phyloP scores from a whole-genome alignment of 2,329 filamentous ascomycete species.

The Gaeumannomyces tritici region DNA sequence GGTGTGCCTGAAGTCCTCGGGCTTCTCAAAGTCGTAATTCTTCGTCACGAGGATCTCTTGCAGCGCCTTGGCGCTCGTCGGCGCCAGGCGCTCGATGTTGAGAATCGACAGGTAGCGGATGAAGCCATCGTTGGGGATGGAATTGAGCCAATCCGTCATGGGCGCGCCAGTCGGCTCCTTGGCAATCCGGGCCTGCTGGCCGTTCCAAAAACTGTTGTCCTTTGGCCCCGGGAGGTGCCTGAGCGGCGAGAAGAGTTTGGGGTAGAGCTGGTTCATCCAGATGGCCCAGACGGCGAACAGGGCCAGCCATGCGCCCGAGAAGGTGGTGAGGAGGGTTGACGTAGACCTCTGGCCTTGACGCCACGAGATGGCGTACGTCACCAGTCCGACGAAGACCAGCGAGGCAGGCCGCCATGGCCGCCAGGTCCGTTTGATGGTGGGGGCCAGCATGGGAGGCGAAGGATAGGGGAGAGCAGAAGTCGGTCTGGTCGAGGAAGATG shows the following conservation, averaged over 20 bases:
- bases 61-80: slow-evolving; percentile 55
- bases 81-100: slow-evolving; percentile 53
- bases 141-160: slow-evolving; percentile 35
- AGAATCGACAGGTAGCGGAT: slow-evolving; percentile 56
- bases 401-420: slow-evolving; percentile 11
- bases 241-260: slow-evolving; percentile 39
- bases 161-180: slow-evolving; percentile 31
- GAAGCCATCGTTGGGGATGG: slow-evolving; percentile 56
- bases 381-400: slow-evolving; percentile 9
- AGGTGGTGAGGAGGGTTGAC: slow-evolving; percentile 20
- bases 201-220: slow-evolving; percentile 33
- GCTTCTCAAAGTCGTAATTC: slow-evolving; percentile 63
- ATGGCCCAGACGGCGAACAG: slow-evolving; percentile 24
- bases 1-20: slow-evolving; percentile 38
- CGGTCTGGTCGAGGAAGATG: not conserved
- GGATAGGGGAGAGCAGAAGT: not conserved
- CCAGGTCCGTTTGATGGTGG: not conserved
- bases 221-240: slow-evolving; percentile 34
- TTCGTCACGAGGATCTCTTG: slow-evolving; percentile 60
- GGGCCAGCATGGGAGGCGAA: not conserved
- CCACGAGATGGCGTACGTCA: slow-evolving; percentile 21
- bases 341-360: slow-evolving; percentile 20
- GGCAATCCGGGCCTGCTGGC: slow-evolving; percentile 33
- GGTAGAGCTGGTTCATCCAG: slow-evolving; percentile 38
- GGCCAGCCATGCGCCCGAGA: slow-evolving; percentile 23